A percentile compares a stretch with the other conserved stretches of the same genome.
phyloP scores from a whole-genome alignment of 2,329 filamentous ascomycete species.

The Keithomyces neogunnii region DNA sequence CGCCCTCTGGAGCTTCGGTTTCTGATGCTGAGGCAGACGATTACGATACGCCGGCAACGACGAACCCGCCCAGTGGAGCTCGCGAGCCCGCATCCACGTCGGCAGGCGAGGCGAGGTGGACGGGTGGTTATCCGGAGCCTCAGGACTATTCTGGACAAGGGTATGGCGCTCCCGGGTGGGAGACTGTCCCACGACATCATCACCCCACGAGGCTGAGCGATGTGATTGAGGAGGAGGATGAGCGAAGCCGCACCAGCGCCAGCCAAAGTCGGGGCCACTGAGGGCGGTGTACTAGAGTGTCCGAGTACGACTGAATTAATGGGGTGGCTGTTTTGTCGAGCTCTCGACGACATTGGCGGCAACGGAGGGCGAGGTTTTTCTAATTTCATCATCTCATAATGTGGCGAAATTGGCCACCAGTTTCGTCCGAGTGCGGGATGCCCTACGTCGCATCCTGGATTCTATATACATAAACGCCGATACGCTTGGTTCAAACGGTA shows the following conservation, averaged over 20 bases:
- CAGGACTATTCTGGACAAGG: constrained; percentile 60
- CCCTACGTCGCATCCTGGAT: too few relatives aligned
- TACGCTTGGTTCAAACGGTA: neutral
- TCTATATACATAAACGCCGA: too few relatives aligned
- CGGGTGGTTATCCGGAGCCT: constrained; percentile 29
- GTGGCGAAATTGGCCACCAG: too few relatives aligned
- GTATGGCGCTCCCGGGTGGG: constrained; percentile 65
- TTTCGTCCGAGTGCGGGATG: too few relatives aligned
- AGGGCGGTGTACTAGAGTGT: neutral
- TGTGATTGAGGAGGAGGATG: constrained; percentile 79
- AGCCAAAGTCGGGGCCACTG: constrained; percentile 46
- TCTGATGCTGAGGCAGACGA: constrained; percentile 49
- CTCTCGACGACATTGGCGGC: neutral
- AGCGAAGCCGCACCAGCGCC: constrained; percentile 66
- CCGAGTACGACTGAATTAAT: neutral
- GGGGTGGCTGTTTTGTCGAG: neutral
- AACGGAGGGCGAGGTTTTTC: too few relatives aligned
- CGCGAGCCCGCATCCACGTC: constrained; percentile 22
- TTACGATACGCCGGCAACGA: constrained; percentile 45
- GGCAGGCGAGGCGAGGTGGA: constrained; percentile 28
- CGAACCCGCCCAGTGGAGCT: constrained; percentile 27
- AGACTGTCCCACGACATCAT: constrained; percentile 68
- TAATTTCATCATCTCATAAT: too few relatives aligned
- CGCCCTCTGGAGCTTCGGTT: constrained; percentile 33
- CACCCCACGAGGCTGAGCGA: constrained; percentile 85